Percentiles rank a stretch among this genome's conserved stretches.
phyloP scores from a whole-genome alignment of 202 grass and related monocot species.

The Setaria viridis region DNA sequence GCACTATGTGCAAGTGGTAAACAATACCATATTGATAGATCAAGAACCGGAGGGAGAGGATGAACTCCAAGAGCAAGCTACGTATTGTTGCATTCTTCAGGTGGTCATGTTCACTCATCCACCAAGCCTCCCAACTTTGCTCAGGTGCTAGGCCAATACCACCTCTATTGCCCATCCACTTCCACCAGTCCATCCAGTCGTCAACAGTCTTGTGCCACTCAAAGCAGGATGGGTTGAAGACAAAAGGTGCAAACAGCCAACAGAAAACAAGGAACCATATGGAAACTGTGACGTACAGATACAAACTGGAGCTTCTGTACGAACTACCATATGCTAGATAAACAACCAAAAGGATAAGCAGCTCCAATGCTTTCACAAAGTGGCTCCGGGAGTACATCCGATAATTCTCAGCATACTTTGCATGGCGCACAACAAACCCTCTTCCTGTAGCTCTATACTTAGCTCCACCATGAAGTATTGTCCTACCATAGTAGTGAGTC shows the following conservation, averaged over 20 bases:
- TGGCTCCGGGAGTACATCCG: slow-evolving; percentile 91
- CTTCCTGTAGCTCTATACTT: slow-evolving; percentile 90
- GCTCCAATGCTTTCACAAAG: slow-evolving; percentile 92
- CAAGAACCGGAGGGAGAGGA: slow-evolving; percentile 83
- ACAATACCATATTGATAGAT: slow-evolving; percentile 99
- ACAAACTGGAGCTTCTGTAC: slow-evolving; percentile 89
- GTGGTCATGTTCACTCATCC: slow-evolving; percentile 85
- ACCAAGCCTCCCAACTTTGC: slow-evolving; percentile 97
- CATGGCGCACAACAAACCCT: slow-evolving; percentile 96
- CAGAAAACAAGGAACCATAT: slow-evolving; percentile 95
- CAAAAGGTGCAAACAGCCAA: slow-evolving; percentile 93
- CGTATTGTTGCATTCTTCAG: slow-evolving; percentile 73
- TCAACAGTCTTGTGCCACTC: slow-evolving; percentile 98
- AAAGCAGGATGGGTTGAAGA: slow-evolving; percentile 97
- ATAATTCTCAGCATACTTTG: slow-evolving; percentile 96
- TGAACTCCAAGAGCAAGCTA: slow-evolving; percentile 76
- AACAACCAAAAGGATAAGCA: slow-evolving; percentile 86
- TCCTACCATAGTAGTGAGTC: slow-evolving; percentile 94
- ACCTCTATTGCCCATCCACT: slow-evolving; percentile 91
- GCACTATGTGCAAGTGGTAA: slow-evolving; percentile 92
- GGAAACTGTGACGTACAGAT: slow-evolving; percentile 82
- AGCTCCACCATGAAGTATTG: slow-evolving; percentile 92
- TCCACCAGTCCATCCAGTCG: slow-evolving; percentile 94
- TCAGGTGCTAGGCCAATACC: slow-evolving; percentile 82
- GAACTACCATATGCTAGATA: slow-evolving; percentile 81